Evolutionary conservation across 2,329 filamentous ascomycete species (phyloP).

Genomic region (Didymella glomerata): DNA sequence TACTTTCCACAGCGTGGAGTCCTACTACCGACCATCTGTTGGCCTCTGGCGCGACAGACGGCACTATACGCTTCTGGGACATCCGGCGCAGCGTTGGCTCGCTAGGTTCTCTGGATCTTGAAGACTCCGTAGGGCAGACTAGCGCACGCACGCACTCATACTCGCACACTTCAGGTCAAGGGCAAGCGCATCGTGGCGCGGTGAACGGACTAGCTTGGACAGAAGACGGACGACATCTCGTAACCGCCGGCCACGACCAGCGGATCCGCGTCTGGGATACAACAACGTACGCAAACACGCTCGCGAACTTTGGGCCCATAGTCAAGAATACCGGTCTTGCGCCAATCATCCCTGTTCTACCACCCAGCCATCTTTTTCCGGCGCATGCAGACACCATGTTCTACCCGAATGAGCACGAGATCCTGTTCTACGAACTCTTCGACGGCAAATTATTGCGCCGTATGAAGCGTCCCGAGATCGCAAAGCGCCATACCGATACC

Average conservation of each 20-base stretch:
- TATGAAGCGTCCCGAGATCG: conserved; percentile 67
- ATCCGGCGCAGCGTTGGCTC: conserved; percentile 79
- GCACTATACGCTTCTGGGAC: conserved; percentile 86
- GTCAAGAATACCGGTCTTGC: conserved; percentile 71
- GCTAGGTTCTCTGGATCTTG: conserved; percentile 81
- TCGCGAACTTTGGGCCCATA: conserved; percentile 85
- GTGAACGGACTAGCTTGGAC: conserved; percentile 90
- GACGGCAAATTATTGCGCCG: conserved; percentile 77
- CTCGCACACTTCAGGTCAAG: conserved; percentile 46
- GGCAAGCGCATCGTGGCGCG: conserved; percentile 76
- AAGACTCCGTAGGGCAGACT: conserved; percentile 77
- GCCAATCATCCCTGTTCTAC: conserved; percentile 54
- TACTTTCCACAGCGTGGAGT: conserved; percentile 78
- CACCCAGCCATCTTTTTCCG: conserved; percentile 68
- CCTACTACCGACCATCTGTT: conserved; percentile 81
- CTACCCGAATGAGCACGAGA: conserved; percentile 78
- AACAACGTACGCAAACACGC: conserved; percentile 80
- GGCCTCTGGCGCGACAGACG: conserved; percentile 85
- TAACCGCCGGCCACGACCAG: conserved; percentile 84
- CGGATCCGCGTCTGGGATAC: conserved; percentile 89
- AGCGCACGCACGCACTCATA: conserved; percentile 55
- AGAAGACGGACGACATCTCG: conserved; percentile 76
- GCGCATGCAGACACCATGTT: conserved; percentile 73
- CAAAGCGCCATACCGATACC: conserved; percentile 23
- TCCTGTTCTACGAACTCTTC: conserved; percentile 80